Base-by-base conservation (phyloP, 2,329 filamentous ascomycete genomes). In the Aureobasidium lini region DNA sequence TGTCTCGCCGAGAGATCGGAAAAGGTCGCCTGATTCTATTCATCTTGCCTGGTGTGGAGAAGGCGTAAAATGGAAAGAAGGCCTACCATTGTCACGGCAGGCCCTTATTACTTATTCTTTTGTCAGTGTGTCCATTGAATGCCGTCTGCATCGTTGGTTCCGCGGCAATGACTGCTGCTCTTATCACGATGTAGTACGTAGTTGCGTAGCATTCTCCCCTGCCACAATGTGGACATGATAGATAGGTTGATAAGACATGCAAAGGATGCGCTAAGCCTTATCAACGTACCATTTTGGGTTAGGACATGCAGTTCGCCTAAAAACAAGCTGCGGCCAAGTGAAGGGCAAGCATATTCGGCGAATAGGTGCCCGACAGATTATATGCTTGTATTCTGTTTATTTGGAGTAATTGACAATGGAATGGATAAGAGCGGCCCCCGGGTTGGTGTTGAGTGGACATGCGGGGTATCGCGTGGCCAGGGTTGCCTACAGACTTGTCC, bases 11-110 rank as follows among this genome's bases (percentile, higher is more conserved):
- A 13, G 62, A 62, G 7, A 66, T 16, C 10, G 64, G 65, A 65
- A 66, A 67, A 15, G 66, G 64, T 28, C 64, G 52, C 4, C 67
- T 64, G 16, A 68, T 59, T 16, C 67, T 64, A 53, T 68, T 62
- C 67, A 69, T 69, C 43, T 43, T 57, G 7, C 28, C 28, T 46
- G 31, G n/a, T 53, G 32, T 15, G n/a, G 31, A 28, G 16, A 36
- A 28, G 7, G 2, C 2, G 6, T 23, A 7, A 4, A 16, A 8
- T 3, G 29, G 11, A 31, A 23, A 11, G 29, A 6, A 16, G 32
- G 13, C 29, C 10, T 16, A 44, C 31, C 37, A 10, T 16, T 54
- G 28, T 43, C 37, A 42, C 29, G 31, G 16, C 29, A 23, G 23
- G 31, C 39, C 46, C 23, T 7, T 16, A 46, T n/a, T 43, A 56